Evolutionary conservation across 768 basidiomycete genomes (phyloP), one percentile per base, ranked within the genome.

Genomic region (Kwoniella botswanensis): DNA sequence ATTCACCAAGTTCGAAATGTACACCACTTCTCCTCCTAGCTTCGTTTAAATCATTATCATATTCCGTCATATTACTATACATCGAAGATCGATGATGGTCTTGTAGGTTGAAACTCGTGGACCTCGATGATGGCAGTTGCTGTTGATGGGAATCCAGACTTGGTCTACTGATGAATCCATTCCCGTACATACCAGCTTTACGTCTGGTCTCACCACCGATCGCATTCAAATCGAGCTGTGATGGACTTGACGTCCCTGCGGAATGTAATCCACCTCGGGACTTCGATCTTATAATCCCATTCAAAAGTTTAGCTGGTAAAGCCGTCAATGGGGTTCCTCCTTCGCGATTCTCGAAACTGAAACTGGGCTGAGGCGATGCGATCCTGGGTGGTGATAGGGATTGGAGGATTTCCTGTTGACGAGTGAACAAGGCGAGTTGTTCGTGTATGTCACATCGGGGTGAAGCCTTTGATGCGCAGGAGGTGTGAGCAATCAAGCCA

Each of bases 401-500:
- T 58, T 70, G 68, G 2, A 63, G 65, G 2, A 67, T 60, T 43
- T 75, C 74, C 54, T 78, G 74, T 67, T 75, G 74, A 17, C 72
- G 59, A 9, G 71, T 67, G n/a, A 74, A 65, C 0, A 69, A 17
- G 11, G 68, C 68, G 21, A 75, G 56, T 54, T 76, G 78, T 41
- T 73, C 75, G 54, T 72, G 71, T 6, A 70, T 41, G 50, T 76
- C 74, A 52, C 78, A 79, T 22, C 68, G 63, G 18, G 65, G 24
- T 1, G 74, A 41, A 22, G 68, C 70, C 11, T 63, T 53, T 44
- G n/a, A 58, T 22, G 74, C 76, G 59, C 79, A 80, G 5, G 69
- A 46, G 3, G 89, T 85, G 82, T 98, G 95, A 26, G 91, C 89
- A 71, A 98, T 92, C 70, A 98, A 88, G 74, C 90, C 93, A 85